Evolutionary conservation across 2,329 filamentous ascomycete species (phyloP).

Genomic region (Beauveria brongniartii): DNA sequence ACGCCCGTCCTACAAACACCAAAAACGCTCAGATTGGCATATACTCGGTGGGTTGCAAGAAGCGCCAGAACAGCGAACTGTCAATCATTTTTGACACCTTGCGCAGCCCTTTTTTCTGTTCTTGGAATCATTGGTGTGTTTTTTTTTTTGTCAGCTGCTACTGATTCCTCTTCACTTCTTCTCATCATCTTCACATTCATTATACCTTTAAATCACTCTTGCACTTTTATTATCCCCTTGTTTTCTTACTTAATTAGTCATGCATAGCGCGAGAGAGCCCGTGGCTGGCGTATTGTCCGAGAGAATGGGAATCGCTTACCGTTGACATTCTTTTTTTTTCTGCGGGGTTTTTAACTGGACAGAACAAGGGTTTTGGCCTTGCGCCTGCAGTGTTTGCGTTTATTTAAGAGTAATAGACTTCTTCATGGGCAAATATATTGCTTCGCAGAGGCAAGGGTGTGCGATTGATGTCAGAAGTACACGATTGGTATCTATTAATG

Average conservation of each 20-base stretch:
- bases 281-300: background rate
- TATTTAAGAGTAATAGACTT: too few relatives aligned
- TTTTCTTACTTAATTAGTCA: background rate
- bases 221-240: conserved; percentile 9
- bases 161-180: conserved; percentile 2
- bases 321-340: conserved; percentile 4
- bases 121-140: conserved; percentile 10
- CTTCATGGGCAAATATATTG: background rate
- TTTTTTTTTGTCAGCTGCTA: background rate
- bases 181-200: conserved; percentile 6
- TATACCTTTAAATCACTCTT: background rate
- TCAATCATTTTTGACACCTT: conserved; percentile 4
- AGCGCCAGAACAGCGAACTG: background rate
- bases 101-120: background rate
- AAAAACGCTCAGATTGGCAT: background rate
- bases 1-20: background rate
- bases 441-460: too few relatives aligned
- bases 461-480: background rate
- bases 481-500: background rate
- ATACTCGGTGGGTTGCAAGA: background rate
- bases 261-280: conserved; percentile 15
- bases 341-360: background rate
- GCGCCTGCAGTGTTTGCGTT: background rate
- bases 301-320: background rate
- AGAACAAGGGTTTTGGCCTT: background rate